Evolutionary conservation across 2,329 filamentous ascomycete genomes (phyloP).

Genomic region (Cladophialophora carrionii): DNA sequence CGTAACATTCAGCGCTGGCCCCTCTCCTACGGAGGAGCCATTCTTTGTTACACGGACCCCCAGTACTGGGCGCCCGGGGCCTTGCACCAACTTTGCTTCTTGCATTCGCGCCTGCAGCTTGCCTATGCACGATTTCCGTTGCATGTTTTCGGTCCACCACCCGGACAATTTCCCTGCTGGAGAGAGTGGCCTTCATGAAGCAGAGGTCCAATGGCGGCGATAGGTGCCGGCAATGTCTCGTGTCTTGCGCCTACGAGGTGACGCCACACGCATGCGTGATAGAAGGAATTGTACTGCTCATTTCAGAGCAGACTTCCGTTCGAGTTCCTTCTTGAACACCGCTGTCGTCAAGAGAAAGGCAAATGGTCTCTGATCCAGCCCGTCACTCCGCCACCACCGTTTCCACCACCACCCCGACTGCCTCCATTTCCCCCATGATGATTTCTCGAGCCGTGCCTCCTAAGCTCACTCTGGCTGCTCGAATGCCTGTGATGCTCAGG

Average conservation of each 20-base stretch:
- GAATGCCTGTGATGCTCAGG: slow-evolving; percentile 33
- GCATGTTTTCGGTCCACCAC: not conserved
- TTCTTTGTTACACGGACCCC: not conserved
- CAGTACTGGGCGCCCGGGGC: not conserved
- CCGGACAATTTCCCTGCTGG: not conserved
- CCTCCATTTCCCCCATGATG: slow-evolving; percentile 4
- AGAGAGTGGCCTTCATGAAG: not conserved
- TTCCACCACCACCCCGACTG: slow-evolving; percentile 16
- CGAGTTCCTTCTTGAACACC: not conserved
- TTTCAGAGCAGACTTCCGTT: not conserved
- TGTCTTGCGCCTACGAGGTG: not conserved
- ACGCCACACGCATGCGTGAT: not conserved
- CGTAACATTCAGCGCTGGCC: not conserved
- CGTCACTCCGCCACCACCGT: slow-evolving; percentile 37
- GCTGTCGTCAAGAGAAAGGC: slow-evolving; percentile 25
- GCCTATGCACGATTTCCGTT: not conserved
- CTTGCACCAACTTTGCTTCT: not conserved
- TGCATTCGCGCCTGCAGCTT: not conserved
- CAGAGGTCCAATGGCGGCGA: not conserved
- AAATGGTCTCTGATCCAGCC: slow-evolving; percentile 41
- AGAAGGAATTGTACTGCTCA: not conserved
- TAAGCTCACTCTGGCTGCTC: slow-evolving; percentile 29
- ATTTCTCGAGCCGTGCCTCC: slow-evolving; percentile 22
- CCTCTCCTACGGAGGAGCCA: not conserved
- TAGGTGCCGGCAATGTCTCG: not conserved